Evolutionary conservation across 2,329 filamentous ascomycete species (phyloP), one percentile per base, ranked within the genome.

Genomic region (Beauveria scarabaeidicola): DNA sequence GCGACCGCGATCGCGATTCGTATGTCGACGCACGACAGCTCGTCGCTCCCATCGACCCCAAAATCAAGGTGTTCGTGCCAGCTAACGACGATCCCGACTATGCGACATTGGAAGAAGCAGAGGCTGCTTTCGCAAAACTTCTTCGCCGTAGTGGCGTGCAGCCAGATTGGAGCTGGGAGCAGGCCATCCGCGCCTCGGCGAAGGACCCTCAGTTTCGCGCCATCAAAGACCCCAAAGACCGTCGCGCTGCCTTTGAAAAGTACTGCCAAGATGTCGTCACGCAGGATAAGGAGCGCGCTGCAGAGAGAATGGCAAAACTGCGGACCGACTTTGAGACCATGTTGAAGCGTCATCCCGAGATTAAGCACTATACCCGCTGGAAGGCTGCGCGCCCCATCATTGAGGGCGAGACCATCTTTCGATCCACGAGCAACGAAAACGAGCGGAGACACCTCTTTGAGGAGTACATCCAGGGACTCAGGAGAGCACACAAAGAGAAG

Each of bases 281-380:
- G 66, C 90, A 97, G 76, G 94, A 99, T 77, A 94, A 95, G 78
- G 91, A 95, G 73, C 89, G 89, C 66, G 92, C 92, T 70, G 93
- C 96, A 74, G 93, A 97, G 75, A 88, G 94, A 70, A 81, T 96
- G 73, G 82, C 90, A 67, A 97, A 97, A 78, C 81, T 97, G 69
- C 90, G 91, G 68, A 82, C 89, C 73, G 94, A 97, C 78, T 99
- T 99, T 74, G 88, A 89, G 66, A 92, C 87, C 59, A 99, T 99
- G 94, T 82, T 99, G 65, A 91, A 88, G 75, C 92, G 91, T 65
- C 93, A 99, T 73, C 91, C 92, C 62, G 94, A 99, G 74, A 97
- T 99, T 74, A 94, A 92, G 73, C 86, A 97, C 72, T 97, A 95
- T 73, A 97, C 93, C 46, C 88, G 91, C 63, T 99, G 94, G 94